Evolutionary conservation across 352 stramenopile genomes (phyloP).

Genomic region (Globisporangium cylindrosporum): DNA sequence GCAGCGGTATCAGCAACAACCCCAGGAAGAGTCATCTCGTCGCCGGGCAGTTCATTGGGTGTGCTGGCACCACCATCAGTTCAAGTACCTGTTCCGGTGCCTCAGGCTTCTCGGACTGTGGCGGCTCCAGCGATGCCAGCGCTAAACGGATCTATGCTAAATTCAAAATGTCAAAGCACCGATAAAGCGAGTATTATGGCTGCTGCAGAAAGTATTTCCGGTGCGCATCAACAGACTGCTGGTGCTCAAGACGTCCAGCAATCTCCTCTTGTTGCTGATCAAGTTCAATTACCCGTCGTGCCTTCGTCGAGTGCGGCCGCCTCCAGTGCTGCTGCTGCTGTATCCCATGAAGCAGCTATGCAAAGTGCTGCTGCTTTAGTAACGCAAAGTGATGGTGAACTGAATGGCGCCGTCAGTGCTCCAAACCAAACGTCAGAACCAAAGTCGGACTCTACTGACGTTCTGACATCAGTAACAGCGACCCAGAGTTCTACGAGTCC

Average conservation of each 20-base stretch:
- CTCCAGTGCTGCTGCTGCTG: background rate
- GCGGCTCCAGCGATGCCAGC: background rate
- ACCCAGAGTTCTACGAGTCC: background rate
- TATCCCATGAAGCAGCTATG: background rate
- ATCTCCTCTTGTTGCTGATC: background rate
- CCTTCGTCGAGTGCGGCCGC: background rate
- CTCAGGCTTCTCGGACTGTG: background rate
- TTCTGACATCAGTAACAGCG: background rate
- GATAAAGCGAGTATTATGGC: background rate
- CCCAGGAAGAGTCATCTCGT: background rate
- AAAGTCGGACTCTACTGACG: background rate
- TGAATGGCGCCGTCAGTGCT: background rate
- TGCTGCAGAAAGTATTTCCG: background rate
- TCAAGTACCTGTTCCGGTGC: background rate
- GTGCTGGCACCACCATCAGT: background rate
- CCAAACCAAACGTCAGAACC: background rate
- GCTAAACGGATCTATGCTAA: background rate
- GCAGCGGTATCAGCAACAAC: background rate
- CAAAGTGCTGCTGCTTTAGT: background rate
- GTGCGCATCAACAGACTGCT: background rate
- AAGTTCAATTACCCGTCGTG: background rate
- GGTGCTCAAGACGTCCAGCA: background rate
- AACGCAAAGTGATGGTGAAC: background rate
- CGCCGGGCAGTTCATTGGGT: slow-evolving; percentile 8
- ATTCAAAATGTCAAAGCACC: background rate